Percentiles rank a stretch among this genome's conserved stretches.
Evolutionary conservation across 768 basidiomycete genomes (phyloP).

Genomic region (Mycena indigotica): DNA sequence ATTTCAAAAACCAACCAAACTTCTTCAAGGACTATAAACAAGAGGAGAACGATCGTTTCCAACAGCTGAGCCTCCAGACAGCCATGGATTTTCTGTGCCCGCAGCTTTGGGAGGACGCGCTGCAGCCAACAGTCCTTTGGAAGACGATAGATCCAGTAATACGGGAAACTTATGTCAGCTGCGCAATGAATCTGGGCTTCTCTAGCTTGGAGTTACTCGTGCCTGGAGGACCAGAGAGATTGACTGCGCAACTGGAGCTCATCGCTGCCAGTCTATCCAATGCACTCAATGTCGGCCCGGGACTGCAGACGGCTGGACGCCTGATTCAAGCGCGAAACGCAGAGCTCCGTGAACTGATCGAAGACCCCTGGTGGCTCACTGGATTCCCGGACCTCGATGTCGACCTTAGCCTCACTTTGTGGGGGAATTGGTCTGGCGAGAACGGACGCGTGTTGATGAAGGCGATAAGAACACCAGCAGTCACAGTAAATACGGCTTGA

Average conservation of each 20-base stretch:
- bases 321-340: not conserved
- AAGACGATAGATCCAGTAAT: not conserved
- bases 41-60: constrained; percentile 4
- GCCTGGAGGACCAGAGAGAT: constrained; percentile 4
- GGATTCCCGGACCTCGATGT: not conserved
- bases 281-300: not conserved
- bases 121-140: constrained; percentile 2
- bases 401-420: constrained; percentile 5
- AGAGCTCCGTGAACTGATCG: not conserved
- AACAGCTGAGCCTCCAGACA: constrained; percentile 11
- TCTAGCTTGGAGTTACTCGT: constrained; percentile 10
- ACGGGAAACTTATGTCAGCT: not conserved
- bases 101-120: not conserved
- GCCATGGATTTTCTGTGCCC: constrained; percentile 1
- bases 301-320: not conserved
- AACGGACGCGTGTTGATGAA: constrained; percentile 6
- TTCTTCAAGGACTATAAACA: constrained; percentile 13
- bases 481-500: no score
- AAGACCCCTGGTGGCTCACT: constrained; percentile 10
- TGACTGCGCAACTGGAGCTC: constrained; percentile 7
- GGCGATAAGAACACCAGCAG: constrained; percentile 6
- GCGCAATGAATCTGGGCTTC: constrained; percentile 16
- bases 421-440: not conserved
- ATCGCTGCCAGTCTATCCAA: not conserved
- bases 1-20: not conserved